Evolutionary conservation across 2,329 filamentous ascomycete genomes (phyloP).

Genomic region (Diaporthe nobilis): DNA sequence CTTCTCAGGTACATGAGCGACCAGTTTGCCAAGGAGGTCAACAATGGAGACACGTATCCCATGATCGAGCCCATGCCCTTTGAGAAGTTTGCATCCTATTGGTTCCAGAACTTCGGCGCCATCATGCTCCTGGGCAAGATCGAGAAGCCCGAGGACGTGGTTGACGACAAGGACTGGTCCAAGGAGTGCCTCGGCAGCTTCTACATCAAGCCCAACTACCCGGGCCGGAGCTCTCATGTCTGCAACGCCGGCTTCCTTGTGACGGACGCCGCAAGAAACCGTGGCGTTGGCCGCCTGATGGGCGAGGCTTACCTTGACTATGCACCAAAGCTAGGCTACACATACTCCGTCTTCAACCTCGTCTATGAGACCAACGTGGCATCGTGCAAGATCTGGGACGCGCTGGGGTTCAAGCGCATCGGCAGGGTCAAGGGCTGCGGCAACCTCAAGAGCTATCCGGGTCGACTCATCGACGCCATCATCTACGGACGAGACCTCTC

Average conservation of each 20-base stretch:
- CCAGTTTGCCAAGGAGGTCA: conserved; percentile 90
- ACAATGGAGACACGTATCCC: conserved; percentile 92
- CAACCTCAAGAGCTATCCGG: conserved; percentile 77
- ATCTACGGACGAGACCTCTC: conserved; percentile 80
- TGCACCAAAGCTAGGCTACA: conserved; percentile 86
- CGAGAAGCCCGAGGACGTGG: conserved; percentile 70
- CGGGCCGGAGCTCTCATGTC: conserved; percentile 89
- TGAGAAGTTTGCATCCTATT: conserved; percentile 85
- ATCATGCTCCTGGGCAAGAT: conserved; percentile 89
- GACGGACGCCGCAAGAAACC: conserved; percentile 79
- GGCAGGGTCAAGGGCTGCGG: conserved; percentile 83
- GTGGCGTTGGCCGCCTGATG: conserved; percentile 82
- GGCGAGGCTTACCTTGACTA: conserved; percentile 83
- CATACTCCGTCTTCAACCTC: conserved; percentile 93
- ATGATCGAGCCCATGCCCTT: conserved; percentile 83
- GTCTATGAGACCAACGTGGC: conserved; percentile 95
- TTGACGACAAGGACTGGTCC: conserved; percentile 79
- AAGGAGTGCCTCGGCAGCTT: conserved; percentile 89
- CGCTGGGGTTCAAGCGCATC: conserved; percentile 91
- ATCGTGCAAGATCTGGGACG: conserved; percentile 92
- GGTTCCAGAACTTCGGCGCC: conserved; percentile 92
- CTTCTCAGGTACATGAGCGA: conserved; percentile 84
- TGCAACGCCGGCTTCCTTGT: conserved; percentile 89
- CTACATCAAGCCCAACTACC: conserved; percentile 95
- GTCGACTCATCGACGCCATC: conserved; percentile 80